These are phyloP conservation scores for Gryganskiella cystojenkinii DNA, from an alignment of 192 early-diverging fungal genomes.

Conservation along the genomic window DNA sequence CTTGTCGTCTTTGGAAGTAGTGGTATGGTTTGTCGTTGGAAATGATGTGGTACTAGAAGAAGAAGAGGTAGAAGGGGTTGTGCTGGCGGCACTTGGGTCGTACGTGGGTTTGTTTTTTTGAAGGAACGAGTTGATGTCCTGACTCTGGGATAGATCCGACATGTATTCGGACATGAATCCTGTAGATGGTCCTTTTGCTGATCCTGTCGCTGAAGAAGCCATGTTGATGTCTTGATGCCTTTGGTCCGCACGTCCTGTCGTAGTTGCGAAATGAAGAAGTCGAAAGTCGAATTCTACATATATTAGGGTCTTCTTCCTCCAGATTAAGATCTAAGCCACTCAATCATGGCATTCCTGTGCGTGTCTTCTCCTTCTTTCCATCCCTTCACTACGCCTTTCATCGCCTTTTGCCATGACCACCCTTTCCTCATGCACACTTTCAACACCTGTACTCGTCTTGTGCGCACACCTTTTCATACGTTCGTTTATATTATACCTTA, in stretches of 20 bases:
- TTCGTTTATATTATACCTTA: too few species aligned
- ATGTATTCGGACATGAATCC: slow-evolving; percentile 50
- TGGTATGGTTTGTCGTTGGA: background rate
- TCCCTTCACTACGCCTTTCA: too few species aligned
- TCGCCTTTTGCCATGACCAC: too few species aligned
- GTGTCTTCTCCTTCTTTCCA: background rate
- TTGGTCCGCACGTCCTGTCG: background rate
- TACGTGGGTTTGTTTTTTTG: slow-evolving; percentile 43
- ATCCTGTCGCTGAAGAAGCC: slow-evolving; percentile 6
- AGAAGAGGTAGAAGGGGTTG: background rate
- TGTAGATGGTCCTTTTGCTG: slow-evolving; percentile 4
- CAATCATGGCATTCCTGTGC: too few species aligned
- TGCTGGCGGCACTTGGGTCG: slow-evolving; percentile 20
- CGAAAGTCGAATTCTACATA: too few species aligned
- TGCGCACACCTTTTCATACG: too few species aligned
- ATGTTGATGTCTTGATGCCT: too few species aligned
- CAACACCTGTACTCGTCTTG: too few species aligned
- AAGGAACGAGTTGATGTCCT: slow-evolving; percentile 49
- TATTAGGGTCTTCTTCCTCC: too few species aligned
- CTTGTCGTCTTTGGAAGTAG: background rate
- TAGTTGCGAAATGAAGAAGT: too few species aligned
- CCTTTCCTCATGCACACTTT: too few species aligned
- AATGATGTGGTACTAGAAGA: background rate
- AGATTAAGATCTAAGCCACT: too few species aligned
- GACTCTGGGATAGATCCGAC: slow-evolving; percentile 39